phyloP scores from a whole-genome alignment of 192 early-diverging fungal genomes.

The Coemansia reversa region DNA sequence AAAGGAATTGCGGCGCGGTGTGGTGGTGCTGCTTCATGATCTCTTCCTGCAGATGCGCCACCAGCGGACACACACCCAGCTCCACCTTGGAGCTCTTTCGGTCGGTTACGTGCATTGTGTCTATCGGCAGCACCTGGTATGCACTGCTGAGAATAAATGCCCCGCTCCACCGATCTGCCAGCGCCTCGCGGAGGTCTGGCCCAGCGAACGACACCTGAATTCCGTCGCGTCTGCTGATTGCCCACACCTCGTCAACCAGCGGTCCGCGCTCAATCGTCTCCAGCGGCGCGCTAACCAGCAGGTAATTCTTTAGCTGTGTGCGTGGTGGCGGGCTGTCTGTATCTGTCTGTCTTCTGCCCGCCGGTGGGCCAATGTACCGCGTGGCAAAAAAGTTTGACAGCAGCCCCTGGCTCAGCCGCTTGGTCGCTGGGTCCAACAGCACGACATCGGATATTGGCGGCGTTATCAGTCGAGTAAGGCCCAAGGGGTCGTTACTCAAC shows the following conservation, averaged over 20 bases:
- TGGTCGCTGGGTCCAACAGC: slow-evolving; percentile 25
- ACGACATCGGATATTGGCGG: slow-evolving; percentile 33
- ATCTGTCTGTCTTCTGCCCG: background rate
- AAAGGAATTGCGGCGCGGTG: background rate
- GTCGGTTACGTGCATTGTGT: slow-evolving; percentile 44
- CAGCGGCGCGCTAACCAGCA: slow-evolving; percentile 29
- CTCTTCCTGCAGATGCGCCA: slow-evolving; percentile 22
- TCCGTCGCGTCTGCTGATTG: slow-evolving; percentile 19
- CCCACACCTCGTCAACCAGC: slow-evolving; percentile 21
- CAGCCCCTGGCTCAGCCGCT: slow-evolving; percentile 36
- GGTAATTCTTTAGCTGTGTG: slow-evolving; percentile 21
- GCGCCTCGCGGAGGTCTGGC: slow-evolving; percentile 18
- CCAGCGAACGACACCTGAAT: slow-evolving; percentile 34
- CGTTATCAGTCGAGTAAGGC: slow-evolving; percentile 26
- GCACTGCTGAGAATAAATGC: slow-evolving; percentile 34
- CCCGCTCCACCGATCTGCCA: slow-evolving; percentile 24
- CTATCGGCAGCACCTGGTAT: slow-evolving; percentile 27
- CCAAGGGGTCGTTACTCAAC: slow-evolving; percentile 27
- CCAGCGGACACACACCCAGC: slow-evolving; percentile 26
- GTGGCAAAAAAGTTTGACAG: slow-evolving; percentile 36
- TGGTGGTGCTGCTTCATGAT: slow-evolving; percentile 7
- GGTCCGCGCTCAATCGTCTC: slow-evolving; percentile 16
- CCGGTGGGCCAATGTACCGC: background rate
- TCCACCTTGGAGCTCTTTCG: slow-evolving; percentile 21
- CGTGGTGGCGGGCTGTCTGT: background rate